A percentile compares a stretch with the other conserved stretches of the same genome.
phyloP scores from a whole-genome alignment of 2,329 filamentous ascomycete genomes.

The Alternaria gaisen region DNA sequence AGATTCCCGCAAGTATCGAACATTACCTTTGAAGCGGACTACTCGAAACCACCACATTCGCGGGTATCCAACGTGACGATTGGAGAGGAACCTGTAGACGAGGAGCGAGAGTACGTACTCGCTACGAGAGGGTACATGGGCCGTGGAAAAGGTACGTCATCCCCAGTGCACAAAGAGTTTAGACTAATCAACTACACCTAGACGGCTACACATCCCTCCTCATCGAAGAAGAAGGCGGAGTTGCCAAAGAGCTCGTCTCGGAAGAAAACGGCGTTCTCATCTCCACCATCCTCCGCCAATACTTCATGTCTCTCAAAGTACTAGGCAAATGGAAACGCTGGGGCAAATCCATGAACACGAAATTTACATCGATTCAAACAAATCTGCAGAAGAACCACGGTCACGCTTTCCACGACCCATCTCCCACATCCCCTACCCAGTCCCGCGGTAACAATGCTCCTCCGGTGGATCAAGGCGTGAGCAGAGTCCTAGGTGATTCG shows the following conservation, averaged over 20 bases:
- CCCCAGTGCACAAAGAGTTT: not conserved
- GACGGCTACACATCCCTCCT: constrained; percentile 83
- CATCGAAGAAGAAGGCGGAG: constrained; percentile 77
- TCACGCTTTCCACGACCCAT: constrained; percentile 59
- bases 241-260: constrained; percentile 77
- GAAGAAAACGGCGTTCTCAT: constrained; percentile 84
- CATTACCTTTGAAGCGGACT: constrained; percentile 78
- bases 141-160: constrained; percentile 71
- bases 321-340: constrained; percentile 81
- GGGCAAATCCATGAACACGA: constrained; percentile 66
- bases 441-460: not conserved
- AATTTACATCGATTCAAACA: constrained; percentile 73
- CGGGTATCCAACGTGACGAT: constrained; percentile 72
- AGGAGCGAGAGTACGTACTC: constrained; percentile 72
- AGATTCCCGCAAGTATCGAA: constrained; percentile 89
- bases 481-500: constrained; percentile 10
- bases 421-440: constrained; percentile 34
- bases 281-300: constrained; percentile 85
- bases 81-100: constrained; percentile 67
- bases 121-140: constrained; percentile 90
- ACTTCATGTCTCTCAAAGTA: constrained; percentile 86
- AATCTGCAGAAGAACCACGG: constrained; percentile 64
- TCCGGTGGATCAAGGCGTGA: constrained; percentile 25
- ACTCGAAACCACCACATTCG: constrained; percentile 65
- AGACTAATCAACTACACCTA: constrained; percentile 12